Percentiles rank a stretch among this genome's conserved stretches.
Conservation (phyloP, 2,329 filamentous ascomycete species). For the Hymenoscyphus infarciens region DNA sequence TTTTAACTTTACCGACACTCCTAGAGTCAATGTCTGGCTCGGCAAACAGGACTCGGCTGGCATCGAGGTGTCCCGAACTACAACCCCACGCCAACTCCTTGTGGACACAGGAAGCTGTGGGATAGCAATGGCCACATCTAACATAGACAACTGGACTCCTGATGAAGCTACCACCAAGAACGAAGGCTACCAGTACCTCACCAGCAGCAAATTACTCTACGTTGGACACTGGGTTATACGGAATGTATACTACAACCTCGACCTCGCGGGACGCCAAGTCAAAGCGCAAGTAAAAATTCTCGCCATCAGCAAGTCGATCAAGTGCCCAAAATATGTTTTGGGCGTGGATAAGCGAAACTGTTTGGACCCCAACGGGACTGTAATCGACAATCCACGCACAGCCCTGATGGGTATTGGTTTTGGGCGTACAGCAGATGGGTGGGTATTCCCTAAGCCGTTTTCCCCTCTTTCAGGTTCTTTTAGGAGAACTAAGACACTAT, state of each 20-base stretch:
- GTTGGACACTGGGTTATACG: background rate
- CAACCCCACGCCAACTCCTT: background rate
- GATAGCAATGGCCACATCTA: background rate
- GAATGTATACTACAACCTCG: background rate
- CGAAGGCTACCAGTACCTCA: background rate
- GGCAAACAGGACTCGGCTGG: too few relatives aligned
- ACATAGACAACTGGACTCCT: background rate
- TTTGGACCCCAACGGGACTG: background rate
- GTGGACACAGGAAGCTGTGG: background rate
- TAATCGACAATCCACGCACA: background rate
- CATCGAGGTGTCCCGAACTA: too few relatives aligned
- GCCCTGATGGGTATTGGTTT: too few relatives aligned
- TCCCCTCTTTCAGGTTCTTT: too few relatives aligned
- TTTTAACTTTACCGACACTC: too few relatives aligned
- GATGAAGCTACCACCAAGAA: background rate
- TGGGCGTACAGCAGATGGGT: too few relatives aligned
- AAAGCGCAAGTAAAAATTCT: background rate
- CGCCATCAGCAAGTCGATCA: background rate
- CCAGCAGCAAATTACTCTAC: constrained; percentile 3
- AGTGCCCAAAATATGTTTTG: background rate
- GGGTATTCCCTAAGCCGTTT: too few relatives aligned
- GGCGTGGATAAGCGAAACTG: background rate
- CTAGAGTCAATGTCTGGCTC: too few relatives aligned
- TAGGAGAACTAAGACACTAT: too few relatives aligned
- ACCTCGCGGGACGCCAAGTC: background rate